phyloP scores from a whole-genome alignment of 768 basidiomycete genomes.

The Lyophyllum semitale region DNA sequence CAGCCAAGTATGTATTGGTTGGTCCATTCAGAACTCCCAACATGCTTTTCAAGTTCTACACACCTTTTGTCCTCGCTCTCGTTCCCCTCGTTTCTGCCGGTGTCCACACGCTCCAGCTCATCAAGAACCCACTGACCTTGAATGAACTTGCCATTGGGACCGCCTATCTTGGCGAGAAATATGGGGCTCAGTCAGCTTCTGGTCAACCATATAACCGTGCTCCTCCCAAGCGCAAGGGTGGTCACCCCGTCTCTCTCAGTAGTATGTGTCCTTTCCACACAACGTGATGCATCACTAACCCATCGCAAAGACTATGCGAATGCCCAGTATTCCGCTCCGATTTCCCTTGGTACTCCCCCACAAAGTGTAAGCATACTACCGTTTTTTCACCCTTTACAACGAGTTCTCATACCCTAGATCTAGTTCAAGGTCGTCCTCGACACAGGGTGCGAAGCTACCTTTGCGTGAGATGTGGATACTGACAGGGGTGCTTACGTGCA shows the following conservation, averaged over 20 bases:
- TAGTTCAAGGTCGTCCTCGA: constrained; percentile 95
- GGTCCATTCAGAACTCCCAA: constrained; percentile 24
- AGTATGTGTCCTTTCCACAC: constrained; percentile 53
- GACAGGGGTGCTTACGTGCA: constrained; percentile 28
- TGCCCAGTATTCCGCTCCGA: constrained; percentile 94
- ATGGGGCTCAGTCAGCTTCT: constrained; percentile 76
- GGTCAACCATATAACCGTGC: constrained; percentile 61
- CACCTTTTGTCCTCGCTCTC: constrained; percentile 42
- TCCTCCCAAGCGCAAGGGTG: constrained; percentile 51
- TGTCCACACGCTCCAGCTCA: constrained; percentile 84
- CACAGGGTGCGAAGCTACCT: constrained; percentile 59
- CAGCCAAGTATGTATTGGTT: background rate
- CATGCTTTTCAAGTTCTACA: constrained; percentile 41
- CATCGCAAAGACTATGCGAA: constrained; percentile 85
- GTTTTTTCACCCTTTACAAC: background rate
- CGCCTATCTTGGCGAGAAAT: constrained; percentile 93
- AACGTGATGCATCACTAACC: background rate
- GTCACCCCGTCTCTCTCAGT: constrained; percentile 85
- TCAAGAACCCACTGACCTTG: constrained; percentile 71
- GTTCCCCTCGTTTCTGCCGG: constrained; percentile 55
- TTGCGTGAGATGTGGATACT: background rate
- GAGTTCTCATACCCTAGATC: constrained; percentile 3
- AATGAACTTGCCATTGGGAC: constrained; percentile 70
- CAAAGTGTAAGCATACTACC: constrained; percentile 58
- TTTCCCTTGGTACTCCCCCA: constrained; percentile 79